Percentiles rank a stretch among this genome's conserved stretches.
Evolutionary conservation across 495 filamentous ascomycete genomes (phyloP).

Genomic region (Niebla homalea): DNA sequence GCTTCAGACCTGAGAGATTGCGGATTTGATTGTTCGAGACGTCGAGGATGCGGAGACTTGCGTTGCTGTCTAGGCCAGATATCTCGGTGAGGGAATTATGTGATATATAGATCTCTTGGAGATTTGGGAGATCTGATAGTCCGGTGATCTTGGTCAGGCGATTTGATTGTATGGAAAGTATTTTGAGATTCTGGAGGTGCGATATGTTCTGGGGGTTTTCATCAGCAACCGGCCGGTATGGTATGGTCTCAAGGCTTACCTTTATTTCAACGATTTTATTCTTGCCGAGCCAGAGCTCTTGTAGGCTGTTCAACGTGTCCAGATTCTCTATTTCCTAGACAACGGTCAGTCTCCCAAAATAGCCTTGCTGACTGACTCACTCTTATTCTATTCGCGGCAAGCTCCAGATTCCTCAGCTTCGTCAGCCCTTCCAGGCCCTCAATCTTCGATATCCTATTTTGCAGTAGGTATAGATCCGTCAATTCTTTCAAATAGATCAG

Average conservation of each 20-base stretch:
- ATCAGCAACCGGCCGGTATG: background rate
- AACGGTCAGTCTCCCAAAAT: background rate
- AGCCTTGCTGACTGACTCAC: slow-evolving; percentile 21
- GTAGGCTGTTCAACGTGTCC: slow-evolving; percentile 55
- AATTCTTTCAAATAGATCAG: slow-evolving; percentile 66
- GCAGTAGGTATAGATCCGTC: slow-evolving; percentile 81
- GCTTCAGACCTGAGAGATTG: slow-evolving; percentile 56
- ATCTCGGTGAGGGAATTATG: slow-evolving; percentile 82
- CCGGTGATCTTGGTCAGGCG: slow-evolving; percentile 71
- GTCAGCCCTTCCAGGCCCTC: slow-evolving; percentile 68
- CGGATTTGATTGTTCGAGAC: slow-evolving; percentile 80
- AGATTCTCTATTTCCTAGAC: slow-evolving; percentile 72
- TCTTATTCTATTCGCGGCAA: slow-evolving; percentile 83
- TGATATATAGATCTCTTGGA: slow-evolving; percentile 96
- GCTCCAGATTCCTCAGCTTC: slow-evolving; percentile 67
- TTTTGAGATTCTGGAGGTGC: slow-evolving; percentile 61
- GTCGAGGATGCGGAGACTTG: slow-evolving; percentile 64
- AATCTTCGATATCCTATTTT: slow-evolving; percentile 83
- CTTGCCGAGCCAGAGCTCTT: slow-evolving; percentile 93
- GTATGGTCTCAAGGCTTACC: slow-evolving; percentile 22
- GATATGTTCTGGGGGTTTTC: slow-evolving; percentile 40
- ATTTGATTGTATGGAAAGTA: slow-evolving; percentile 95
- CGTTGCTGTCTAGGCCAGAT: slow-evolving; percentile 57
- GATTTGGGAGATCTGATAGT: slow-evolving; percentile 54
- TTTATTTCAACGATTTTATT: slow-evolving; percentile 89